These are phyloP conservation scores for Saccharomycopsis schoenii DNA, from an alignment of 805 yeast species.

Conservation along the genomic window DNA sequence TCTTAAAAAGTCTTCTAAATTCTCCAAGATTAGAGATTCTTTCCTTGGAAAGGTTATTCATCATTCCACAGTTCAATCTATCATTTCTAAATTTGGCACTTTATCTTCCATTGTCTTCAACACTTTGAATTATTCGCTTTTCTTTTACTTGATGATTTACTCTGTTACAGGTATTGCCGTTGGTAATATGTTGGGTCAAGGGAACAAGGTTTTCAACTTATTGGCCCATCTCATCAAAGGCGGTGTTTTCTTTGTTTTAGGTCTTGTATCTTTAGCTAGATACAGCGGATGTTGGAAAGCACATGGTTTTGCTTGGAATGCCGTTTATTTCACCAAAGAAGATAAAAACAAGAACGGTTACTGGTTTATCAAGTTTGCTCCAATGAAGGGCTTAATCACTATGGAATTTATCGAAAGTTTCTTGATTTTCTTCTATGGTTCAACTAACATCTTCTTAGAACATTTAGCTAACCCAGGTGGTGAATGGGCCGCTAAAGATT, in stretches of 20 bases:
- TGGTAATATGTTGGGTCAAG: constrained; percentile 62
- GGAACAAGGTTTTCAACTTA: constrained; percentile 58
- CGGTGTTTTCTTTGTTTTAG: constrained; percentile 71
- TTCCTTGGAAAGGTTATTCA: constrained; percentile 29
- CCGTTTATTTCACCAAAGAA: constrained; percentile 4
- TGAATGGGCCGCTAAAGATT: constrained; percentile 79
- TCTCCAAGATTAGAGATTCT: constrained; percentile 25
- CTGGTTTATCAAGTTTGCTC: constrained; percentile 20
- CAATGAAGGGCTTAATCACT: constrained; percentile 41
- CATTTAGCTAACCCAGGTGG: constrained; percentile 75
- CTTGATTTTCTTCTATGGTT: constrained; percentile 78
- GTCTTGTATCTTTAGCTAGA: constrained; percentile 73
- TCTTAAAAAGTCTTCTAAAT: background rate
- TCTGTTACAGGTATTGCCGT: constrained; percentile 50
- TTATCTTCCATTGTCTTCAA: constrained; percentile 33
- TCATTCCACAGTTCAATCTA: constrained; percentile 20
- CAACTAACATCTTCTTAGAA: constrained; percentile 83
- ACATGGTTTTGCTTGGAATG: constrained; percentile 91
- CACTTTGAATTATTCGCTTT: constrained; percentile 52
- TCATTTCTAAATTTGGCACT: constrained; percentile 17
- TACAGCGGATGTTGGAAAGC: constrained; percentile 72
- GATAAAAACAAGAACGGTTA: constrained; percentile 22
- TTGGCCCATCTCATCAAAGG: constrained; percentile 96
- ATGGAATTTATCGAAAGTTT: constrained; percentile 82
- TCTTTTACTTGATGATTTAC: constrained; percentile 49